Evolutionary conservation across 225 moss, liverwort and hornwort species (phyloP).

Genomic region (Sphagnum tenellum): DNA sequence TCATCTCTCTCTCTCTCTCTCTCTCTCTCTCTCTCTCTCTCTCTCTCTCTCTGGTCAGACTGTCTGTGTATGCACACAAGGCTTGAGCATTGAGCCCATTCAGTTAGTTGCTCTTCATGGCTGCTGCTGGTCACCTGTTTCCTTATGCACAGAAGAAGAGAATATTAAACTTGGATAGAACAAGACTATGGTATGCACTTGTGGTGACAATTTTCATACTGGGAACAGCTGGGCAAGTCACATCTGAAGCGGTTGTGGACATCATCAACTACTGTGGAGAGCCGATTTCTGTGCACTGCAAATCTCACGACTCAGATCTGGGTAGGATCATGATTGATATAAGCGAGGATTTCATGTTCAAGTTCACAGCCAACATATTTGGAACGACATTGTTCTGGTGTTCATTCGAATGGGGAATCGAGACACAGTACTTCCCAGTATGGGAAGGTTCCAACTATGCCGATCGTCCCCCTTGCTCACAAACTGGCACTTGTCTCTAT

Average conservation of each 20-base stretch:
- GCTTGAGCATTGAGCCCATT: too few species aligned
- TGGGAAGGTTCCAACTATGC: conserved; percentile 9
- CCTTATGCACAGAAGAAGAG: too few species aligned
- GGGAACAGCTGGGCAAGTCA: too few species aligned
- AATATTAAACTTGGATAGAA: too few species aligned
- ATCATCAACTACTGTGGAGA: conserved; percentile 10
- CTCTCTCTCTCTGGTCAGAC: too few species aligned
- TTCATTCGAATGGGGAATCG: conserved; percentile 9
- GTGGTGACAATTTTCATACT: too few species aligned
- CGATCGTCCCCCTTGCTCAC: conserved; percentile 11
- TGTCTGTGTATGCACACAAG: too few species aligned
- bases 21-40: too few species aligned
- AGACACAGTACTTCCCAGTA: conserved; percentile 4
- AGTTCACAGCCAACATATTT: conserved; percentile 12
- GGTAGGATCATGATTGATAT: conserved; percentile 1
- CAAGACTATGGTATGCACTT: too few species aligned
- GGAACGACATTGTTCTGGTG: conserved; percentile 11
- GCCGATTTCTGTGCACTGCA: conserved; percentile 9
- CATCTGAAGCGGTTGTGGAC: background rate
- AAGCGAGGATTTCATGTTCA: conserved; percentile 3
- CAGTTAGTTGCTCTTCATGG: too few species aligned
- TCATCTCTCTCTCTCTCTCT: too few species aligned
- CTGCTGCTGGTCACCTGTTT: too few species aligned
- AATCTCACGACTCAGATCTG: conserved; percentile 10
- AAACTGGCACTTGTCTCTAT: conserved; percentile 11